phyloP scores from a whole-genome alignment of 1,284 basidiomycete species.

The Ganoderma sinense region DNA sequence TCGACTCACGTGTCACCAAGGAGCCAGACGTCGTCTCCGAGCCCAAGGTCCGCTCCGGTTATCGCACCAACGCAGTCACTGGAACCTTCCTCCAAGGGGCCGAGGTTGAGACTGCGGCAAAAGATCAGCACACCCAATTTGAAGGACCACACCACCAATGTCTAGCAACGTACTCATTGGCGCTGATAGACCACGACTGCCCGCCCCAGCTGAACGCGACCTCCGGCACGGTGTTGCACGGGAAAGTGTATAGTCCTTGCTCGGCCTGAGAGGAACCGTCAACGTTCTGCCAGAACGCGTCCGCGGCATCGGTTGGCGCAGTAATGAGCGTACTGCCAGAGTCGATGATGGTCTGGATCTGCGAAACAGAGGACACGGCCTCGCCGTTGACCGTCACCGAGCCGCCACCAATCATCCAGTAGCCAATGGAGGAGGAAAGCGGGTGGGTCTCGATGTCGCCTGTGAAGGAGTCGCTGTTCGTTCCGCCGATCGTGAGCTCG shows the following conservation, averaged over 20 bases:
- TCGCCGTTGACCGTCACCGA: conserved; percentile 40
- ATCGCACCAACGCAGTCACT: conserved; percentile 33
- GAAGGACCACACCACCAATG: not conserved
- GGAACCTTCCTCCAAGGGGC: conserved; percentile 21
- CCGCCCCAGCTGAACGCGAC: conserved; percentile 53
- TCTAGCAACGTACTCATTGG: conserved; percentile 29
- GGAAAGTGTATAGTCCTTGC: conserved; percentile 48
- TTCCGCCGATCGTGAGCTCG: conserved; percentile 67
- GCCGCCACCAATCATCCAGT: conserved; percentile 51
- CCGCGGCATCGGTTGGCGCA: conserved; percentile 51
- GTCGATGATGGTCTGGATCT: conserved; percentile 47
- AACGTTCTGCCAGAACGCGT: conserved; percentile 51
- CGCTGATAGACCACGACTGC: conserved; percentile 47
- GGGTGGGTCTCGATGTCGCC: conserved; percentile 40
- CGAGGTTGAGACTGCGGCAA: conserved; percentile 36
- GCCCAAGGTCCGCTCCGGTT: conserved; percentile 19
- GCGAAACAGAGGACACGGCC: conserved; percentile 29
- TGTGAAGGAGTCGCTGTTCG: conserved; percentile 48
- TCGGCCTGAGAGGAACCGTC: conserved; percentile 43
- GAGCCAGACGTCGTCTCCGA: conserved; percentile 36
- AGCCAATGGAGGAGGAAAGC: conserved; percentile 37
- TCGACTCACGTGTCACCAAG: conserved; percentile 38
- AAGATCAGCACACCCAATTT: not conserved
- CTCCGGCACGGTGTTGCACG: conserved; percentile 46
- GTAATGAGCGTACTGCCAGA: conserved; percentile 60